Base-by-base conservation (phyloP, 768 basidiomycete genomes). In the Pluteus cervinus region DNA sequence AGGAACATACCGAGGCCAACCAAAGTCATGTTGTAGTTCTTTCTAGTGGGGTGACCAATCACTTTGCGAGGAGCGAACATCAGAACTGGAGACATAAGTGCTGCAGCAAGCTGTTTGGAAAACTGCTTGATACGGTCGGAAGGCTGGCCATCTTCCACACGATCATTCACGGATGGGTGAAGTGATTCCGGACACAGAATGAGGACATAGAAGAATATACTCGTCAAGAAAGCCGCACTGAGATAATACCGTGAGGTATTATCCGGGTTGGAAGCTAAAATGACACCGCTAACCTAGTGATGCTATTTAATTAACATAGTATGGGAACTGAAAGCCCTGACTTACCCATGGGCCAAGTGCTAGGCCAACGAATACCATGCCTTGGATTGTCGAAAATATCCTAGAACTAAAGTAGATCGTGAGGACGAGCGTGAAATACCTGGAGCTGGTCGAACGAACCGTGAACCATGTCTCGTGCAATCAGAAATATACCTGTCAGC, bases 271-370 rank as follows among this genome's bases (percentile, higher is more conserved):
- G 76, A 49, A 6, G 77, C 68, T 20, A 86, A 62, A n/a, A 86
- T 50, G 24, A 85, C 50, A 41, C 69, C 66, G 23, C 63, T 62
- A 34, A 70, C 50, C 71, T 71, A 42, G 30, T 11, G 15, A 35
- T 9, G 21, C 21, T 23, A 36, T 31, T 32, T 7, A 16, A 28
- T 8, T 23, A 15, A 15, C 14, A 25, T 15, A 7, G 5, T 29
- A 33, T n/a, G 7, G 14, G 15, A 21, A 7, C 21, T 22, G 4
- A 15, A 21, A 24, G 35, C 16, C 62, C 23, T 66, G 63, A 29
- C 81, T 68, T 39, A 92, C 69, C 54, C 79, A 73, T 18, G 91
- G 90, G 1, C 91, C 91, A 2, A 78, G 49, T 0, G 90, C 78
- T 39, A 92, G 68, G 4, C 90, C 91, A 24, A 81, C 56, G 62